Percentiles rank a stretch among this genome's conserved stretches.
Conservation (phyloP, 495 filamentous ascomycete species). For the Tuber microsphaerosporum region DNA sequence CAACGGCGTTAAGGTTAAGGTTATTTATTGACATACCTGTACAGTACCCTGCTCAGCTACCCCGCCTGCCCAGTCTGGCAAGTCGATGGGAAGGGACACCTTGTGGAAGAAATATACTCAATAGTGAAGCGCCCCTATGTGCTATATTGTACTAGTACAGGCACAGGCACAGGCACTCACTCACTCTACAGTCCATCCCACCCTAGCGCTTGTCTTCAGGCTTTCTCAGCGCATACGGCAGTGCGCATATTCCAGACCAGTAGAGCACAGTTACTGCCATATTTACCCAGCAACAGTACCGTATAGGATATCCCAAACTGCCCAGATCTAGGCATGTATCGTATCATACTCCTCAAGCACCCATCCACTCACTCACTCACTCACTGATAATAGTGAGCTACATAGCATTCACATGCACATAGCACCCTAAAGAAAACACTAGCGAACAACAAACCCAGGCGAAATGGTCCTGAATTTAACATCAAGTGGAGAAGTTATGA, state of each 20-base stretch:
- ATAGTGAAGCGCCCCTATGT: not conserved
- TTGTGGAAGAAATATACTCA: not conserved
- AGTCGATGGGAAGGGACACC: not conserved
- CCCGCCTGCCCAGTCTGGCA: not conserved
- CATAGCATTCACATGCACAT: not conserved
- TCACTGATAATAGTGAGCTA: not conserved
- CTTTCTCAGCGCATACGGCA: not conserved
- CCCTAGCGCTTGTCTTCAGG: not conserved
- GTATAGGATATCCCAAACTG: not conserved
- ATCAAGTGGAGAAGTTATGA: not conserved
- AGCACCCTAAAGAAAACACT: not conserved
- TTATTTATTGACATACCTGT: not conserved
- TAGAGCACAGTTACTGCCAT: not conserved
- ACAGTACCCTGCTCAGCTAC: not conserved
- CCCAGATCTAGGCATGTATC: not conserved
- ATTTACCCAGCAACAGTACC: not conserved
- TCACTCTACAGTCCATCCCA: not conserved
- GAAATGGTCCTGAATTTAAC: not conserved
- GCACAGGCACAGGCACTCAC: too few relatives aligned
- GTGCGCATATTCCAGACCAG: not conserved
- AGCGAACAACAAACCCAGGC: not conserved
- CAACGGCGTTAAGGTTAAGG: not conserved
- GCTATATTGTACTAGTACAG: not conserved
- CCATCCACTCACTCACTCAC: not conserved
- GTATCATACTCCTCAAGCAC: not conserved